Evolutionary conservation across 1,284 basidiomycete genomes (phyloP).

Genomic region (Puccinia coronata): DNA sequence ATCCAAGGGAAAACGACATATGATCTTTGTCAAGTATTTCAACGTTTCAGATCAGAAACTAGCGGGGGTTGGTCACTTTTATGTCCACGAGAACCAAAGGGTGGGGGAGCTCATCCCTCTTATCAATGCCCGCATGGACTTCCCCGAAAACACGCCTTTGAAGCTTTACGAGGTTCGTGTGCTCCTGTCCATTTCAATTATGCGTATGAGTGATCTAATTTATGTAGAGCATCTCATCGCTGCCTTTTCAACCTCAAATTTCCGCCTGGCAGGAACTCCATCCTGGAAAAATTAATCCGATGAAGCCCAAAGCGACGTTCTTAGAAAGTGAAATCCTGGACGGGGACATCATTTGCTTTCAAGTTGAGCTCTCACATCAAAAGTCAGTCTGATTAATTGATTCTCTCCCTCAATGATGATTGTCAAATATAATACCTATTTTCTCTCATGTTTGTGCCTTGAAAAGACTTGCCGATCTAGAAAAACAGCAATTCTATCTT

Average conservation of each 20-base stretch:
- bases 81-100: conserved; percentile 82
- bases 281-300: conserved; percentile 98
- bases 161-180: conserved; percentile 83
- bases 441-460: background rate
- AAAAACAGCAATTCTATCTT: conserved; percentile 86
- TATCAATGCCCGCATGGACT: conserved; percentile 95
- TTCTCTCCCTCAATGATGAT: background rate
- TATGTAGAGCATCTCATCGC: background rate
- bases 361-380: conserved; percentile 91
- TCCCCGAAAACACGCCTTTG: conserved; percentile 89
- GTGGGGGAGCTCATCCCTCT: conserved; percentile 79
- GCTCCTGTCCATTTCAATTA: background rate
- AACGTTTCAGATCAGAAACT: conserved; percentile 93
- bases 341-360: conserved; percentile 98
- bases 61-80: conserved; percentile 82
- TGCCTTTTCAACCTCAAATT: conserved; percentile 11
- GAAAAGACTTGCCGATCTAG: conserved; percentile 66
- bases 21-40: conserved; percentile 99
- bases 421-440: background rate
- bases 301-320: conserved; percentile 95
- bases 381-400: conserved; percentile 69
- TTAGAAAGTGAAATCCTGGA: conserved; percentile 98
- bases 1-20: conserved; percentile 67
- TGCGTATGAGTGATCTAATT: too few species aligned
- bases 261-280: conserved; percentile 80